These are phyloP conservation scores for Candida tropicalis DNA, from an alignment of 1,139 yeast genomes.

Conservation along the genomic window DNA sequence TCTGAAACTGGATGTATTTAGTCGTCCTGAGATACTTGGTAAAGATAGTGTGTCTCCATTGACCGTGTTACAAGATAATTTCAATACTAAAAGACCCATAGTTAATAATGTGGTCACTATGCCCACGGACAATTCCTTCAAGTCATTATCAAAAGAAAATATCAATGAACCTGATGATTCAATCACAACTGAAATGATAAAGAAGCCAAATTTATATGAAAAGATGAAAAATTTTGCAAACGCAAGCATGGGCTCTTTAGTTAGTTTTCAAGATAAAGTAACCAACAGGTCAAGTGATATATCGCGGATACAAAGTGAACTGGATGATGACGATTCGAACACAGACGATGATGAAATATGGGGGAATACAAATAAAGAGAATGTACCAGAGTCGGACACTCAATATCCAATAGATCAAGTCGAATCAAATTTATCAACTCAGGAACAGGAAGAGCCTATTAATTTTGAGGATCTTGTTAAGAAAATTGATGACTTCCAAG, in stretches of 20 bases:
- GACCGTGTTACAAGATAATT: slow-evolving; percentile 32
- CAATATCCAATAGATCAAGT: slow-evolving; percentile 16
- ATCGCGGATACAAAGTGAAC: slow-evolving; percentile 28
- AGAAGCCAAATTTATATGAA: slow-evolving; percentile 13
- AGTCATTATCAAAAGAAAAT: slow-evolving; percentile 6
- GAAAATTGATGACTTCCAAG: slow-evolving; percentile 38
- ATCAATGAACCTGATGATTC: neutral
- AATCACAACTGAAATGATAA: neutral
- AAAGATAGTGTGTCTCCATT: slow-evolving; percentile 29
- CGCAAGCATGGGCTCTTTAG: slow-evolving; percentile 23
- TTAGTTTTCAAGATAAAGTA: slow-evolving; percentile 13
- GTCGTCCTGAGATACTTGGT: neutral
- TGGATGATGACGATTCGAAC: slow-evolving; percentile 32
- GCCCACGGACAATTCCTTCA: slow-evolving; percentile 27
- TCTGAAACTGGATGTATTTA: neutral
- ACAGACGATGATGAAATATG: slow-evolving; percentile 20
- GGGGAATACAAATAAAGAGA: neutral
- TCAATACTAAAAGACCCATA: slow-evolving; percentile 29
- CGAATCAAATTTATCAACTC: neutral
- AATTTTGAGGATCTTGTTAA: slow-evolving; percentile 26
- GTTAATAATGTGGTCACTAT: slow-evolving; percentile 6
- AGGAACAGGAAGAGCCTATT: neutral
- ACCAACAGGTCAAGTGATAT: neutral
- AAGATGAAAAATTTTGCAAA: slow-evolving; percentile 22
- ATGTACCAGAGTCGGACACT: slow-evolving; percentile 10